A percentile compares a stretch with the other conserved stretches of the same genome.
Evolutionary conservation across 768 basidiomycete species (phyloP).

Genomic region (Trametes villosa): DNA sequence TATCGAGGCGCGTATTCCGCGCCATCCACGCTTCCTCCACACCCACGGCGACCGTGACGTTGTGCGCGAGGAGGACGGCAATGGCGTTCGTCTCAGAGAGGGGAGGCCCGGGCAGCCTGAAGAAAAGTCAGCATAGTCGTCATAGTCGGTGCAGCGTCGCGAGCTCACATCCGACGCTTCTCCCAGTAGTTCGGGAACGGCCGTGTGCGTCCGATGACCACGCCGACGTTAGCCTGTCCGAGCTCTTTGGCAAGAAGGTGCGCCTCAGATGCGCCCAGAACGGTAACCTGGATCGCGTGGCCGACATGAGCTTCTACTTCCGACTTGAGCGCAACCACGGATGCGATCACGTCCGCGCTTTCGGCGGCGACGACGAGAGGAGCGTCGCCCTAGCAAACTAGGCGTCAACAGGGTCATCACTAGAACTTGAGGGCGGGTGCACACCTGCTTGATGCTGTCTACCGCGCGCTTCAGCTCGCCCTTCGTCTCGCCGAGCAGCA

Average conservation of each 20-base stretch:
- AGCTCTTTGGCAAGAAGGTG: slow-evolving; percentile 76
- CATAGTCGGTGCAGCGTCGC: neutral
- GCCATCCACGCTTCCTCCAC: slow-evolving; percentile 70
- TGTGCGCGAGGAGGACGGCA: slow-evolving; percentile 60
- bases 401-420: no score
- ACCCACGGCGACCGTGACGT: slow-evolving; percentile 73
- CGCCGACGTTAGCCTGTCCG: slow-evolving; percentile 66
- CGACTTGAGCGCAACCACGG: slow-evolving; percentile 63
- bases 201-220: slow-evolving; percentile 68
- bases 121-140: neutral
- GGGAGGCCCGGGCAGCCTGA: slow-evolving; percentile 72
- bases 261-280: slow-evolving; percentile 66
- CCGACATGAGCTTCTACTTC: slow-evolving; percentile 55
- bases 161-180: slow-evolving; percentile 57
- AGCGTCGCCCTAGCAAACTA: slow-evolving; percentile 59
- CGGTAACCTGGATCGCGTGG: slow-evolving; percentile 49
- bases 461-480: slow-evolving; percentile 50
- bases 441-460: slow-evolving; percentile 50
- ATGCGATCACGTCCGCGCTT: slow-evolving; percentile 73
- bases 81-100: slow-evolving; percentile 63
- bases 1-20: slow-evolving; percentile 76
- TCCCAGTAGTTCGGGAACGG: slow-evolving; percentile 81
- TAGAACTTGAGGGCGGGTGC: slow-evolving; percentile 36
- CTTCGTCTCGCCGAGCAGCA: slow-evolving; percentile 51
- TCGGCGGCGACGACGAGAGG: slow-evolving; percentile 66